These are phyloP conservation scores for Capsella bursapastoris DNA, from an alignment of 345 rosid species.

Conservation along the genomic window DNA sequence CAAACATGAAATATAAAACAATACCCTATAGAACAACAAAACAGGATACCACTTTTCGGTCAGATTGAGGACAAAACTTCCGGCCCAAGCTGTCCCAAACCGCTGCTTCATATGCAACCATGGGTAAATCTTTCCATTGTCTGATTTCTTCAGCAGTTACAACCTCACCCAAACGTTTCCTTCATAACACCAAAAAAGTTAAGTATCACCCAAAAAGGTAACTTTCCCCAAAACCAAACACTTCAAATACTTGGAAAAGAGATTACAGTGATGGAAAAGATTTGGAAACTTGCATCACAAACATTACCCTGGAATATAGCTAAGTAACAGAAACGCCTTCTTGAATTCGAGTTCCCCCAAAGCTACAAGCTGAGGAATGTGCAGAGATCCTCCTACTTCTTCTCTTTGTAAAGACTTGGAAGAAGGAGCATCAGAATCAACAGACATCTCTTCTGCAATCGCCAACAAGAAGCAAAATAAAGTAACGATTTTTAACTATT, in stretches of 20 bases:
- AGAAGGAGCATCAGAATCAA: conserved; percentile 33
- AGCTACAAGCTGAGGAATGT: conserved; percentile 51
- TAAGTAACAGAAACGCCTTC: conserved; percentile 63
- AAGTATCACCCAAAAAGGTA: not conserved
- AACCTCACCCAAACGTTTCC: conserved; percentile 47
- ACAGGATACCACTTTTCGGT: conserved; percentile 27
- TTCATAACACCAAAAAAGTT: conserved; percentile 24
- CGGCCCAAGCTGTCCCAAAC: conserved; percentile 50
- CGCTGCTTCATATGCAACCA: conserved; percentile 55
- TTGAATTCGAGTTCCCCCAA: conserved; percentile 67
- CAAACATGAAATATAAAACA: not conserved
- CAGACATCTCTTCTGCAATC: conserved; percentile 33
- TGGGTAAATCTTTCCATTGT: conserved; percentile 47
- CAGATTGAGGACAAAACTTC: not conserved
- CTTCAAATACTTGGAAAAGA: not conserved
- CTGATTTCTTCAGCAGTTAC: conserved; percentile 51
- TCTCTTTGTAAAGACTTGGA: conserved; percentile 23
- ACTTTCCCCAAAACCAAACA: not conserved
- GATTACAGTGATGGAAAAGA: not conserved
- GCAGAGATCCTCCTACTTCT: conserved; percentile 15
- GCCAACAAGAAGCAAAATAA: not conserved
- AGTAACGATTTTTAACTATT: not conserved
- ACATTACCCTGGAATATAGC: conserved; percentile 66
- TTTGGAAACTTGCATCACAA: not conserved
- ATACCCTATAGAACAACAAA: not conserved